Evolutionary conservation across 345 rosid species (phyloP).

Genomic region (Populus deltoides): DNA sequence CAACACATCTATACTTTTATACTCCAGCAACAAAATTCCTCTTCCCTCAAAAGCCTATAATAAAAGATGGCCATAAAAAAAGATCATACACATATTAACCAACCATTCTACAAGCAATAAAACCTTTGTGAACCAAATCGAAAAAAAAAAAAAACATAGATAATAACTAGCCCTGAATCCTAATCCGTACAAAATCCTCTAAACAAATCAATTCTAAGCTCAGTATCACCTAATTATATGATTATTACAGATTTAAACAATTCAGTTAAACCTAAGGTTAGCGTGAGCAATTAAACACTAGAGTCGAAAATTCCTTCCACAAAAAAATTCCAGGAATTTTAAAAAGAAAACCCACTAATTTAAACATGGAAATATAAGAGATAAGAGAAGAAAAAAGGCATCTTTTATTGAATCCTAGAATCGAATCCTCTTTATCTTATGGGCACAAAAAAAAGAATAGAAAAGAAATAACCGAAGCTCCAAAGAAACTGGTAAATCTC

Average conservation of each 20-base stretch:
- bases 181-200: not conserved
- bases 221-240: not conserved
- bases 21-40: constrained; percentile 12
- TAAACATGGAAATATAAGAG: not conserved
- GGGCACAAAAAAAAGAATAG: not conserved
- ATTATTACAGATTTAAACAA: not conserved
- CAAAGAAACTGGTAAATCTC: not conserved
- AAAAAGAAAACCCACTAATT: not conserved
- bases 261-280: not conserved
- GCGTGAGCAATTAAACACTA: not conserved
- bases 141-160: not conserved
- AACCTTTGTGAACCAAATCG: not conserved
- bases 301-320: not conserved
- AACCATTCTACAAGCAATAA: not conserved
- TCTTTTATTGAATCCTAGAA: not conserved
- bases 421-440: not conserved
- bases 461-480: not conserved
- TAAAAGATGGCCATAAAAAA: not conserved
- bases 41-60: constrained; percentile 27
- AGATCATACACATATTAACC: not conserved
- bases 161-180: not conserved
- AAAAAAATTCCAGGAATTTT: not conserved
- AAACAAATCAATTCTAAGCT: not conserved
- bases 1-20: constrained; percentile 18
- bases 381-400: not conserved